A percentile compares a stretch with the other conserved stretches of the same genome.
phyloP scores from a whole-genome alignment of 371 early-diverging fungal species.

The Saksenaea vasiformis region DNA sequence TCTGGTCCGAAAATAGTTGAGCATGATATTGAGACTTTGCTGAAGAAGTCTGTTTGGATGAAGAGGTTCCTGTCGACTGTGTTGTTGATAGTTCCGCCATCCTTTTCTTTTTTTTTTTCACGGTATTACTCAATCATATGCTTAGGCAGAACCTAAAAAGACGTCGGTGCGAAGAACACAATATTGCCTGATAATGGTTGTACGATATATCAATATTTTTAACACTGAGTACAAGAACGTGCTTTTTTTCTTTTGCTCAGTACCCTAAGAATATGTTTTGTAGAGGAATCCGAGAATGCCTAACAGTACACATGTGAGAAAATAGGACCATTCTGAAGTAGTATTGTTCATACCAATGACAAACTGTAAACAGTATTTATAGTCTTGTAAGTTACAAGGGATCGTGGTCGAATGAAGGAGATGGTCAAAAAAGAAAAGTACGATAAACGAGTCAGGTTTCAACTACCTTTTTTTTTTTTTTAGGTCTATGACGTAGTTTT shows the following conservation, averaged over 20 bases:
- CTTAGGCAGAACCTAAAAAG: background rate
- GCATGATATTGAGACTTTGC: conserved; percentile 54
- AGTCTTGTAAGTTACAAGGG: background rate
- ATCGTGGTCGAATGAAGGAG: background rate
- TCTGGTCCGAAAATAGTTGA: conserved; percentile 42
- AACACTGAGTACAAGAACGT: conserved; percentile 5
- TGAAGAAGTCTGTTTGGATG: conserved; percentile 13
- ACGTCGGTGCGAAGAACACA: background rate
- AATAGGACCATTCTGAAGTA: background rate
- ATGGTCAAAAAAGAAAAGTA: conserved; percentile 1
- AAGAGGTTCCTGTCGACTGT: background rate
- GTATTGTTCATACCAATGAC: background rate
- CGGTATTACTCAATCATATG: background rate
- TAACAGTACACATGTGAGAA: background rate
- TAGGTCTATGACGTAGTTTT: background rate
- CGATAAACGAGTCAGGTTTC: background rate
- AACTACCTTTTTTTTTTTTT: background rate
- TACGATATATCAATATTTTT: conserved; percentile 1
- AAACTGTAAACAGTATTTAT: background rate
- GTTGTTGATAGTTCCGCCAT: conserved; percentile 1
- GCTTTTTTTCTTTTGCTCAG: background rate
- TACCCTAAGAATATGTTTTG: background rate
- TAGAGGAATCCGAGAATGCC: background rate
- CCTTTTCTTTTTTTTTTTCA: too few species aligned
- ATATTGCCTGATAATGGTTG: background rate